A percentile compares a stretch with the other conserved stretches of the same genome.
These are phyloP conservation scores for Suhomyces tanzawaensis DNA, from an alignment of 805 yeast genomes.

Conservation along the genomic window DNA sequence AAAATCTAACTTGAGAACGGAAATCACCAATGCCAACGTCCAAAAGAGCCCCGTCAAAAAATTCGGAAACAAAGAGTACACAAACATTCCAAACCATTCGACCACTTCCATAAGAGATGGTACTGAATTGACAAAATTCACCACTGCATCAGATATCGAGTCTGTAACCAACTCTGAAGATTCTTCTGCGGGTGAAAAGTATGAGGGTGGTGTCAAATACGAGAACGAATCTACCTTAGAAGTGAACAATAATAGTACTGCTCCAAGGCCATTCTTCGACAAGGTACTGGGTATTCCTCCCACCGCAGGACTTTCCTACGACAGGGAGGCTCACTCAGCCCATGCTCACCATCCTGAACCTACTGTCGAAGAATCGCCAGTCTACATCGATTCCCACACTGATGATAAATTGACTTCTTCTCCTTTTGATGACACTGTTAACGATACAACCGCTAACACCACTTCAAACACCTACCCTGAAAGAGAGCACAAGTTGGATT, in stretches of 20 bases:
- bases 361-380: neutral
- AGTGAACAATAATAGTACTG: constrained; percentile 3
- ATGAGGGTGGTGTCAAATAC: constrained; percentile 15
- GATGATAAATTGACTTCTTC: constrained; percentile 6
- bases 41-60: constrained; percentile 8
- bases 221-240: constrained; percentile 28
- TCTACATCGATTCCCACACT: too few species aligned
- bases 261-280: neutral
- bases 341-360: constrained; percentile 1
- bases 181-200: constrained; percentile 4
- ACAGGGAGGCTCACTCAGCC: neutral
- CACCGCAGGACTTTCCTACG: neutral
- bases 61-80: constrained; percentile 14
- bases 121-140: constrained; percentile 3
- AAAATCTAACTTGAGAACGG: constrained; percentile 24
- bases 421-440: constrained; percentile 12
- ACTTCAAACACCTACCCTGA: constrained; percentile 8
- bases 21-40: constrained; percentile 5
- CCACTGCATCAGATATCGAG: constrained; percentile 14
- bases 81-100: constrained; percentile 27
- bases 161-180: constrained; percentile 16
- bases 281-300: too few species aligned
- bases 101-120: constrained; percentile 14
- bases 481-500: neutral
- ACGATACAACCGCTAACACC: constrained; percentile 8